Percentiles rank a stretch among this genome's conserved stretches.
These are phyloP conservation scores for Pythium phragmitis DNA, from an alignment of 352 stramenopile genomes.

Conservation along the genomic window DNA sequence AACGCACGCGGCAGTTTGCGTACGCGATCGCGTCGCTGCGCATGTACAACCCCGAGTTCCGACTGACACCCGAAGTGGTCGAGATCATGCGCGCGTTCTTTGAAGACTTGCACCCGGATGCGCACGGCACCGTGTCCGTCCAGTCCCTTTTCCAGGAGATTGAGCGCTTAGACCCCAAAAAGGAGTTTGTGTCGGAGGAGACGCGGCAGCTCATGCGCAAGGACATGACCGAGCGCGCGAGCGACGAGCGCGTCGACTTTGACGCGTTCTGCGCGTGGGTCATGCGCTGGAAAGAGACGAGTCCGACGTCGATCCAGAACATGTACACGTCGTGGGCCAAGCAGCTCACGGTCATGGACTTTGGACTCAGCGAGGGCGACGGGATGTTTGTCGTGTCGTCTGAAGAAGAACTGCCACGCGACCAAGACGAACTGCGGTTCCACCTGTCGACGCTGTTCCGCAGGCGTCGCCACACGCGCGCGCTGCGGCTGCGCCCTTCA, in stretches of 20 bases:
- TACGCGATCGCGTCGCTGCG: constrained; percentile 62
- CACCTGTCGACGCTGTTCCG: constrained; percentile 21
- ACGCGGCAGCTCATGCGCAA: constrained; percentile 43
- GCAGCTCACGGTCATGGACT: constrained; percentile 68
- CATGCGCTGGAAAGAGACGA: constrained; percentile 79
- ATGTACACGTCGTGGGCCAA: constrained; percentile 80
- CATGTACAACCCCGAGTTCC: constrained; percentile 83
- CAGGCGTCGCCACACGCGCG: constrained; percentile 1
- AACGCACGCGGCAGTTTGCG: constrained; percentile 35
- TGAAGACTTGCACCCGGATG: constrained; percentile 56
- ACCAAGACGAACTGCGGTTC: constrained; percentile 19
- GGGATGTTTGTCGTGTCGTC: constrained; percentile 64
- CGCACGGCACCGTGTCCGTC: constrained; percentile 47
- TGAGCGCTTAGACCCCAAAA: constrained; percentile 55
- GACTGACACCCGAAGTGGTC: constrained; percentile 75
- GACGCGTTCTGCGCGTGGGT: constrained; percentile 70
- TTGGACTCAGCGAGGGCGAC: constrained; percentile 66
- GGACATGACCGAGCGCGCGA: constrained; percentile 31
- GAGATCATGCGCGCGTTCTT: constrained; percentile 84
- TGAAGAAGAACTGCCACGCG: constrained; percentile 36
- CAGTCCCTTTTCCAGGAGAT: constrained; percentile 59
- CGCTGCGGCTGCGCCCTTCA: constrained; percentile 18
- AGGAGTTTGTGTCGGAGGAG: constrained; percentile 44
- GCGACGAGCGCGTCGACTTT: constrained; percentile 59
- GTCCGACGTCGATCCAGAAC: constrained; percentile 57